A percentile compares a stretch with the other conserved stretches of the same genome.
Conservation (phyloP, 306 rosid species). For the Datisca glomerata region DNA sequence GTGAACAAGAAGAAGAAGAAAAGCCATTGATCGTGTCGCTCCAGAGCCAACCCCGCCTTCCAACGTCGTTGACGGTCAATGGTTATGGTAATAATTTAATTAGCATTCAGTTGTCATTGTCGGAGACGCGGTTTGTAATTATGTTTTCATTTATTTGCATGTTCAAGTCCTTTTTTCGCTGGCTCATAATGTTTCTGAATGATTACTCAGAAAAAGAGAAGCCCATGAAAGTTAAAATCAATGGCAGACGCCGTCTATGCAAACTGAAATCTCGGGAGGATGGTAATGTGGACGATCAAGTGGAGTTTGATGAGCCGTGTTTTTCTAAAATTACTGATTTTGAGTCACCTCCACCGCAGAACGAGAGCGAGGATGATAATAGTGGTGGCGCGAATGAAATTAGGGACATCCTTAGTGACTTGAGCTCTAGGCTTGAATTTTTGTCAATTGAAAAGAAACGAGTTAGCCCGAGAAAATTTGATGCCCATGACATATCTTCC, state of each 20-base stretch:
- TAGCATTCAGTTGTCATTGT: constrained; percentile 42
- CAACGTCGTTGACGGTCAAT: constrained; percentile 2
- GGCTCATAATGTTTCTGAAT: background rate
- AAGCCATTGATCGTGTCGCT: constrained; percentile 13
- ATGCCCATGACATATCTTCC: constrained; percentile 11
- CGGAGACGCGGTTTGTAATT: constrained; percentile 7
- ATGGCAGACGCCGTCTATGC: constrained; percentile 78
- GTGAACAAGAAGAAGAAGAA: constrained; percentile 10
- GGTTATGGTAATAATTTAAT: constrained; percentile 1
- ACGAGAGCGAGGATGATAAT: constrained; percentile 10
- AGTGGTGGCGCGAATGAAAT: constrained; percentile 46
- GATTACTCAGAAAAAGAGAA: constrained; percentile 26
- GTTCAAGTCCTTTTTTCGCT: background rate
- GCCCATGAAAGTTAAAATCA: constrained; percentile 44
- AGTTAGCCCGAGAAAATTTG: constrained; percentile 11
- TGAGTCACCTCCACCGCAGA: constrained; percentile 35
- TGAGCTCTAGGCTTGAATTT: constrained; percentile 60
- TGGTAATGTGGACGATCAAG: constrained; percentile 9
- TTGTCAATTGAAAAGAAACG: constrained; percentile 53
- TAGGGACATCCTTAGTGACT: constrained; percentile 59
- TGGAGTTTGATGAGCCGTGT: constrained; percentile 18
- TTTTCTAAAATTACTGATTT: constrained; percentile 31
- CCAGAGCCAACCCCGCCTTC: constrained; percentile 7
- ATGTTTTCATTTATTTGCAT: background rate
- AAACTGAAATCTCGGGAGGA: constrained; percentile 31